A percentile compares a stretch with the other conserved stretches of the same genome.
These are phyloP conservation scores for Boletus rufocinnamomeus DNA, from an alignment of 768 basidiomycete species.

Conservation along the genomic window DNA sequence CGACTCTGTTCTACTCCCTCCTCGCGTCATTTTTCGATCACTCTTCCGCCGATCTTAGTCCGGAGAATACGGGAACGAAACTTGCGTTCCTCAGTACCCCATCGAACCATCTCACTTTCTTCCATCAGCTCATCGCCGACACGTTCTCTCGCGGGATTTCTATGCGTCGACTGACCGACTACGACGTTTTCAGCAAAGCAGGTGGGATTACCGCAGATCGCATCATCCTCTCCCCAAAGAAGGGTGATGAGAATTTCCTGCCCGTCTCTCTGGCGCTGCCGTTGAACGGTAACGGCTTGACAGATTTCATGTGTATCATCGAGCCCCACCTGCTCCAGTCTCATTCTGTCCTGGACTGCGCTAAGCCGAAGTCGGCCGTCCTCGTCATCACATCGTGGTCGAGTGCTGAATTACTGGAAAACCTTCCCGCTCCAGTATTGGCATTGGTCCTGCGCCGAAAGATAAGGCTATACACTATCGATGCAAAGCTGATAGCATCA, in stretches of 20 bases:
- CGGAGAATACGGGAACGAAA: slow-evolving; percentile 36
- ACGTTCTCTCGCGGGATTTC: slow-evolving; percentile 56
- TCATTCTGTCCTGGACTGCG: slow-evolving; percentile 68
- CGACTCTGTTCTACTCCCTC: slow-evolving; percentile 47
- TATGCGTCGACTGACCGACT: slow-evolving; percentile 63
- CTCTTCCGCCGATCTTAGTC: slow-evolving; percentile 31
- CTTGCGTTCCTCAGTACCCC: slow-evolving; percentile 58
- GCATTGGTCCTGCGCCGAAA: slow-evolving; percentile 48
- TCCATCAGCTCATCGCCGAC: slow-evolving; percentile 55
- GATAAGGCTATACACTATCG: slow-evolving; percentile 59
- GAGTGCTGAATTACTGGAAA: slow-evolving; percentile 67
- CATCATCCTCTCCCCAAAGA: slow-evolving; percentile 60
- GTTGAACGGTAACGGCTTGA: slow-evolving; percentile 50
- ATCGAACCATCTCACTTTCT: slow-evolving; percentile 43
- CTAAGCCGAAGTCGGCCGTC: slow-evolving; percentile 66
- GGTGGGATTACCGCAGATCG: slow-evolving; percentile 72
- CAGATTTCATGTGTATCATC: slow-evolving; percentile 74
- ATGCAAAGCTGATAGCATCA: slow-evolving; percentile 55
- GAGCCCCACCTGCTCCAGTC: slow-evolving; percentile 79
- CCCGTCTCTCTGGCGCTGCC: slow-evolving; percentile 63
- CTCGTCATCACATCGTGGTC: slow-evolving; percentile 79
- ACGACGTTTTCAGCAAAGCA: slow-evolving; percentile 74
- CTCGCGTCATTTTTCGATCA: slow-evolving; percentile 28
- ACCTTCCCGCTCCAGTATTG: slow-evolving; percentile 53
- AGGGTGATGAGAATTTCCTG: slow-evolving; percentile 37